These are phyloP conservation scores for Acanthamoeba lugdunensis DNA, from an alignment of 208 protist species.

Conservation along the genomic window DNA sequence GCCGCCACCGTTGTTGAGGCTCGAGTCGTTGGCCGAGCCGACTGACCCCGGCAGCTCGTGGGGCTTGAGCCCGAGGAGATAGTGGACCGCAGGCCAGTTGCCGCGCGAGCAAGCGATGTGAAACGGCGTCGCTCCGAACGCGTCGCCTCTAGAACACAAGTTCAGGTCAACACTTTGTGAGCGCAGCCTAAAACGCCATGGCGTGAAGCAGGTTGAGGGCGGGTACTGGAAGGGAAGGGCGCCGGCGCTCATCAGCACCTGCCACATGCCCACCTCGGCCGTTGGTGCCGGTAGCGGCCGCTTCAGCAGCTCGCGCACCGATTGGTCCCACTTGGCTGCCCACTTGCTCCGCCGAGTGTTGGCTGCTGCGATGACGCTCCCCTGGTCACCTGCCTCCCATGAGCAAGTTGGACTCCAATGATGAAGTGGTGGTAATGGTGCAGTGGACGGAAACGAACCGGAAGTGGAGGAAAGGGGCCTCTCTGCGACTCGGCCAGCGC, in stretches of 20 bases:
- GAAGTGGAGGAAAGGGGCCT: background rate
- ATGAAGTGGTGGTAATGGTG: too few relatives aligned
- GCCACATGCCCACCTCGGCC: background rate
- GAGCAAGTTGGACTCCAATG: too few relatives aligned
- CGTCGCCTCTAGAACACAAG: background rate
- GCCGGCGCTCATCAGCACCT: background rate
- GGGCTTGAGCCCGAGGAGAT: background rate
- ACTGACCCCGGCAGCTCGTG: background rate
- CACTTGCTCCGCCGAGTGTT: background rate
- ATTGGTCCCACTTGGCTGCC: background rate
- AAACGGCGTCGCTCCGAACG: background rate
- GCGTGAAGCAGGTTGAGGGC: background rate
- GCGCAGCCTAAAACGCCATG: too few relatives aligned
- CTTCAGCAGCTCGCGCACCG: background rate
- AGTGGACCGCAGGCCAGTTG: constrained; percentile 11
- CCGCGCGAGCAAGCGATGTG: constrained; percentile 39
- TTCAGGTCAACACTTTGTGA: background rate
- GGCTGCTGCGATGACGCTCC: background rate
- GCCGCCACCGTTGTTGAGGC: too few relatives aligned
- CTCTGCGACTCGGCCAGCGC: background rate
- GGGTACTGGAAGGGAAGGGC: background rate
- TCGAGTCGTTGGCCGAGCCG: background rate
- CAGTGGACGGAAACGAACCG: background rate
- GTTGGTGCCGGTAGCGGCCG: background rate
- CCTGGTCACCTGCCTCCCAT: background rate